Base-by-base conservation (phyloP, 805 yeast species). In the Candida qinlingensis region DNA sequence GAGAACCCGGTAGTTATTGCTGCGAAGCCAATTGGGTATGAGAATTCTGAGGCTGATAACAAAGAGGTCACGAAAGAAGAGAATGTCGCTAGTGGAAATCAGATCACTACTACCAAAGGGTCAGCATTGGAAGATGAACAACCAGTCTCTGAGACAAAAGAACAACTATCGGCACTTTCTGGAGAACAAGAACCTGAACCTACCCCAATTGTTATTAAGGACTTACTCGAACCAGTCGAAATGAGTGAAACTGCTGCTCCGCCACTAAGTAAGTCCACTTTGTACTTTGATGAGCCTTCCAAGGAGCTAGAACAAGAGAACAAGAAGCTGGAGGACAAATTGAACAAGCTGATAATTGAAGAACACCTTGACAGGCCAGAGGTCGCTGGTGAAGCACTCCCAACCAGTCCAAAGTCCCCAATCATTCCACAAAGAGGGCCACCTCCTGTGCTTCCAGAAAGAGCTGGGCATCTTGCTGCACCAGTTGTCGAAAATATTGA, bases 201-300 rank as follows among this genome's bases (percentile, higher is more conserved):
- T 8, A 31, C 34, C 2, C 19, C 19, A 42, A n/a, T 29, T 5
- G 30, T 33, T 27, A 29, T 13, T 13, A 6, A 38, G 12, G 41
- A 28, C 12, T 3, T 37, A 34, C 26, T 4, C 12, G 44, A 45
- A 12, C 5, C 30, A 10, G 29, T 25, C 10, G 41, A 38, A 13
- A 11, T 6, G 28, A 26, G 10, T 12, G 28, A 13, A 5, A 26
- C 7, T 5, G 31, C 13, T 27, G 40, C 25, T 5, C 49, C 45
- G 10, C 50, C 53, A 29, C 36, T 49, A 13, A 43, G 50, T 25
- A 39, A 49, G 27, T 49, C 52, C 7, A 40, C 47, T n/a, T 42
- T 37, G 5, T n/a, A 28, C 8, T 38, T 30, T 30, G 48, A 34
- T 3, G 45, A 47, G 6, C 30, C 36, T n/a, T 19, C 48, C 1